phyloP scores from a whole-genome alignment of 495 filamentous ascomycete genomes.

The Aspergillus sparsus region DNA sequence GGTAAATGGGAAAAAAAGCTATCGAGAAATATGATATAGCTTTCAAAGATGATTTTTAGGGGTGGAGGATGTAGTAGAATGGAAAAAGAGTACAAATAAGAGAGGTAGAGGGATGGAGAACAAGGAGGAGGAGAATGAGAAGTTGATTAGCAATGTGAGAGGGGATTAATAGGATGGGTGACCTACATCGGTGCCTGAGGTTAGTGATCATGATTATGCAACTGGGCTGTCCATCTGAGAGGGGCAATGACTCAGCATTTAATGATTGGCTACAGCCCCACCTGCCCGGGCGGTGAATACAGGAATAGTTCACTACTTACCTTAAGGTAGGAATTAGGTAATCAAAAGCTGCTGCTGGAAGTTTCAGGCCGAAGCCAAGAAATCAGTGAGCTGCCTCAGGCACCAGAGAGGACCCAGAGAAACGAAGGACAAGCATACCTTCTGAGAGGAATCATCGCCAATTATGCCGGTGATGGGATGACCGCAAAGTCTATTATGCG shows the following conservation, averaged over 20 bases:
- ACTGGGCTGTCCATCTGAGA: conserved; percentile 3
- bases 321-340: not conserved
- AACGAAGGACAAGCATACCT: no score
- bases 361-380: not conserved
- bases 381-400: not conserved
- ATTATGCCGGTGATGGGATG: not conserved
- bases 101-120: conserved; percentile 1
- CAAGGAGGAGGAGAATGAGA: conserved; percentile 19
- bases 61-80: not conserved
- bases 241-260: conserved; percentile 8
- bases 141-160: conserved; percentile 43
- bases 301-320: not conserved
- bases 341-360: not conserved
- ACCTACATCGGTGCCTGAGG: conserved; percentile 7
- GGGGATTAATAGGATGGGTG: conserved; percentile 18
- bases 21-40: conserved; percentile 16
- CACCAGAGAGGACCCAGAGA: no score
- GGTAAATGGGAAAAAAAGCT: conserved; percentile 4
- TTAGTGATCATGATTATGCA: conserved; percentile 5
- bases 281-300: not conserved
- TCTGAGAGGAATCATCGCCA: no score
- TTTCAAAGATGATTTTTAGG: conserved; percentile 5
- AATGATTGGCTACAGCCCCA: conserved; percentile 23
- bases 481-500: not conserved
- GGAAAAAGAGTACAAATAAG: conserved; percentile 16